Conservation (phyloP, 2,329 filamentous ascomycete species). For the Fusarium sp. region DNA sequence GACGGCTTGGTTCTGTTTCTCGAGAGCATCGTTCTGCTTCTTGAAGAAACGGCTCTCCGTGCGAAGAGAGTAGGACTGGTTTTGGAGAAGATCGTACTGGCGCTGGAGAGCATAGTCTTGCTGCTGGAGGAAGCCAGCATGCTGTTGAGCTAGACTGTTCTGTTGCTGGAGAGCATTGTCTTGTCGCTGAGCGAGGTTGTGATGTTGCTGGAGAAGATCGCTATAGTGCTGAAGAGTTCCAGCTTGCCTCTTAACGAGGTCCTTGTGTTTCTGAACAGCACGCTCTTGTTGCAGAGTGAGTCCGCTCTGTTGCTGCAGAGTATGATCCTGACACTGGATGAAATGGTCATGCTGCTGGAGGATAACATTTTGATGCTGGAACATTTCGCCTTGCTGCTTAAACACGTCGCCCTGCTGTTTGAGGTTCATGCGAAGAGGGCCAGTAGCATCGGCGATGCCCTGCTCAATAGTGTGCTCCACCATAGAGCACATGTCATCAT, state of each 20-base stretch:
- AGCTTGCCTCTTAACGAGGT: neutral
- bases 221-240: neutral
- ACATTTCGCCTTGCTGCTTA: slow-evolving; percentile 38
- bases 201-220: slow-evolving; percentile 36
- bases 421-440: slow-evolving; percentile 47
- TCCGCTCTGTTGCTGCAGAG: neutral
- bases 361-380: neutral
- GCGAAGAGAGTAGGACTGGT: slow-evolving; percentile 6
- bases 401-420: slow-evolving; percentile 41
- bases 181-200: slow-evolving; percentile 38
- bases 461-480: slow-evolving; percentile 50
- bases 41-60: slow-evolving; percentile 25
- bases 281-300: neutral
- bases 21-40: slow-evolving; percentile 19
- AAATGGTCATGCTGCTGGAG: neutral
- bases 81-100: neutral
- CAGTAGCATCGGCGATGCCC: slow-evolving; percentile 48
- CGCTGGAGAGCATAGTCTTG: slow-evolving; percentile 1
- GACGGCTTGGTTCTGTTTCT: slow-evolving; percentile 42
- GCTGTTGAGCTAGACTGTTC: neutral
- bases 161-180: slow-evolving; percentile 30
- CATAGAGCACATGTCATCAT: slow-evolving; percentile 46
- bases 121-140: neutral
- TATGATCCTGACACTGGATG: neutral
- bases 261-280: neutral